Conservation (phyloP, 2,329 filamentous ascomycete genomes). For the Fusarium mangiferae region DNA sequence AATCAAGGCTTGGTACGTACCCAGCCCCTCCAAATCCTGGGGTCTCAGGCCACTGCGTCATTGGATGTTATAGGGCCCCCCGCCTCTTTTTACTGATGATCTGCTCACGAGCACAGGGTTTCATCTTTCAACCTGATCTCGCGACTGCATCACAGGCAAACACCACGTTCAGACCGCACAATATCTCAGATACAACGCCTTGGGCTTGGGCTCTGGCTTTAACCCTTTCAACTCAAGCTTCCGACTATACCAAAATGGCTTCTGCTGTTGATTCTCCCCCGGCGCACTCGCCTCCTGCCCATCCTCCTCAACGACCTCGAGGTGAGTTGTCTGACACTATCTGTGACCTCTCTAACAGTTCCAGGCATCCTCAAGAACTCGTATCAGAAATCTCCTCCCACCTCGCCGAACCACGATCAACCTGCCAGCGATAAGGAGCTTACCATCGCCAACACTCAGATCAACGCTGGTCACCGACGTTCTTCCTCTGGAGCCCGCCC, state of each 20-base stretch:
- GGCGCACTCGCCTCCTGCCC: constrained; percentile 55
- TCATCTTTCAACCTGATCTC: constrained; percentile 33
- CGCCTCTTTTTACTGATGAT: constrained; percentile 29
- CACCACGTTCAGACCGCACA: neutral
- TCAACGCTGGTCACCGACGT: constrained; percentile 90
- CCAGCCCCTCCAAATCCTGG: constrained; percentile 28
- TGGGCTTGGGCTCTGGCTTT: constrained; percentile 20
- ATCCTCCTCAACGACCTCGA: constrained; percentile 57
- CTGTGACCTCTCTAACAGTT: neutral
- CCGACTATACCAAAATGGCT: constrained; percentile 51
- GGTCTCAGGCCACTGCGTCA: constrained; percentile 39
- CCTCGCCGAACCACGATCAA: constrained; percentile 56
- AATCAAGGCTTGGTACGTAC: constrained; percentile 27
- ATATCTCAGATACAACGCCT: neutral
- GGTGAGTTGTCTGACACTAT: constrained; percentile 47
- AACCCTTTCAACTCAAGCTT: constrained; percentile 29
- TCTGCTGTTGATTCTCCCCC: constrained; percentile 52
- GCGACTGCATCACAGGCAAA: constrained; percentile 38
- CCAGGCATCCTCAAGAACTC: constrained; percentile 95
- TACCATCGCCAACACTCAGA: constrained; percentile 91
- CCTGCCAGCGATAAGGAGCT: constrained; percentile 81
- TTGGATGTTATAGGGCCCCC: constrained; percentile 33
- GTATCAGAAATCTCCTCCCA: constrained; percentile 69
- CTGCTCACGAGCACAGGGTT: constrained; percentile 39
- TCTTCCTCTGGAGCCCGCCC: constrained; percentile 77